phyloP scores from a whole-genome alignment of 1,284 basidiomycete genomes.

The Bjerkandera adusta region DNA sequence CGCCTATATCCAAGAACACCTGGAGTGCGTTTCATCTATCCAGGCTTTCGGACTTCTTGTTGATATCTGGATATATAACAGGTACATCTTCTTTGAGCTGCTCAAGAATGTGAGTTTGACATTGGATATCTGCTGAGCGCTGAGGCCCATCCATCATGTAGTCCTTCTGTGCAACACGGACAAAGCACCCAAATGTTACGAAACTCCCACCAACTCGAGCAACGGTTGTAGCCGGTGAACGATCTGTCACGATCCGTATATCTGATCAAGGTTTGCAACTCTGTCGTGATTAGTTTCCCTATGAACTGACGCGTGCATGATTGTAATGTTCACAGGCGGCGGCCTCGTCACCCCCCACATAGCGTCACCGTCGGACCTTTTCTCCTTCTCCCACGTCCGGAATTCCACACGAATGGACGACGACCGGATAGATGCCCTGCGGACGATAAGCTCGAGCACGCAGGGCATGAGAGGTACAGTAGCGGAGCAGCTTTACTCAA shows the following conservation, averaged over 20 bases:
- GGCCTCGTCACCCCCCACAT: conserved; percentile 57
- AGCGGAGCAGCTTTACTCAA: conserved; percentile 68
- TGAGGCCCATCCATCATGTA: conserved; percentile 27
- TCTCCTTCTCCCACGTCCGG: conserved; percentile 80
- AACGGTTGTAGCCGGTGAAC: conserved; percentile 71
- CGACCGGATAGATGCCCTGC: conserved; percentile 68
- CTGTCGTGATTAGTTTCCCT: too few relatives aligned
- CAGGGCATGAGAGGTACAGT: conserved; percentile 73
- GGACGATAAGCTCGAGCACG: conserved; percentile 57
- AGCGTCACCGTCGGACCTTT: conserved; percentile 65
- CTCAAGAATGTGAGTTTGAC: conserved; percentile 71
- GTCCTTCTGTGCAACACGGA: conserved; percentile 68
- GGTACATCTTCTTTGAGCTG: conserved; percentile 87
- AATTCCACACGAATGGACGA: conserved; percentile 69
- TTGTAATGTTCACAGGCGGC: conserved; percentile 56
- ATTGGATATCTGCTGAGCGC: conserved; percentile 1
- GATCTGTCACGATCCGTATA: conserved; percentile 77
- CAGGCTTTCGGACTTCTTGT: conserved; percentile 1
- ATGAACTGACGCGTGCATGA: too few relatives aligned
- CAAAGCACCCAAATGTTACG: conserved; percentile 42
- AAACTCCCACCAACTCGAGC: conserved; percentile 59
- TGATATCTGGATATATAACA: conserved; percentile 25
- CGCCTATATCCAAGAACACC: conserved; percentile 85
- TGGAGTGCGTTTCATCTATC: conserved; percentile 55
- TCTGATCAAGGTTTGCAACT: conserved; percentile 72